Evolutionary conservation across 2,329 filamentous ascomycete genomes (phyloP).

Genomic region (Arthrocladium fulminans): DNA sequence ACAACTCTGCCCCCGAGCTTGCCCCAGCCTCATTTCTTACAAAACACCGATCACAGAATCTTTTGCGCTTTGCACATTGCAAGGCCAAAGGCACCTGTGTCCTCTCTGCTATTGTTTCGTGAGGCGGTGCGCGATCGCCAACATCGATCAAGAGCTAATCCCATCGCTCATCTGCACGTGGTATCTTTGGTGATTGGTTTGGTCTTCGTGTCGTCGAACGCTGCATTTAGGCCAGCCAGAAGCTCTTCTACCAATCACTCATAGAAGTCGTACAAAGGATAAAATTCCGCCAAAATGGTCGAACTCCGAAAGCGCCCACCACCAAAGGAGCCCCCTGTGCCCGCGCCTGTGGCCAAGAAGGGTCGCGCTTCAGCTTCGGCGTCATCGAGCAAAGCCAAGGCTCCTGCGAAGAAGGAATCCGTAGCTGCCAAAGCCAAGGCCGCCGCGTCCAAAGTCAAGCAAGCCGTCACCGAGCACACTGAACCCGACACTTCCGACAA

Average conservation of each 20-base stretch:
- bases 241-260: too few species aligned
- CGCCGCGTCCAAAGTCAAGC: slow-evolving; percentile 27
- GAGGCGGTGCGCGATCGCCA: too few species aligned
- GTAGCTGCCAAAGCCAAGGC: slow-evolving; percentile 25
- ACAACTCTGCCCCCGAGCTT: background rate
- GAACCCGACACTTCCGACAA: background rate
- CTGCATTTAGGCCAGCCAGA: too few species aligned
- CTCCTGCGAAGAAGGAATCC: slow-evolving; percentile 4
- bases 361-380: slow-evolving; percentile 28
- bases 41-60: background rate
- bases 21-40: background rate
- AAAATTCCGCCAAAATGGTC: slow-evolving; percentile 30
- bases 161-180: too few species aligned
- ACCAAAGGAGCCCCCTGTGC: slow-evolving; percentile 38
- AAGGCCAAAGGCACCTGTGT: too few species aligned
- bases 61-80: too few species aligned
- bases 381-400: slow-evolving; percentile 19
- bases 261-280: background rate
- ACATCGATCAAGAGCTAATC: too few species aligned
- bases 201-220: too few species aligned
- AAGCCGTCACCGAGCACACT: slow-evolving; percentile 13
- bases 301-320: slow-evolving; percentile 57
- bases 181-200: too few species aligned
- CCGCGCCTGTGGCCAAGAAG: slow-evolving; percentile 40
- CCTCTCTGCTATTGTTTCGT: too few species aligned